These are phyloP conservation scores for Purpureocillium lavendulum DNA, from an alignment of 2,329 filamentous ascomycete genomes.

Conservation along the genomic window DNA sequence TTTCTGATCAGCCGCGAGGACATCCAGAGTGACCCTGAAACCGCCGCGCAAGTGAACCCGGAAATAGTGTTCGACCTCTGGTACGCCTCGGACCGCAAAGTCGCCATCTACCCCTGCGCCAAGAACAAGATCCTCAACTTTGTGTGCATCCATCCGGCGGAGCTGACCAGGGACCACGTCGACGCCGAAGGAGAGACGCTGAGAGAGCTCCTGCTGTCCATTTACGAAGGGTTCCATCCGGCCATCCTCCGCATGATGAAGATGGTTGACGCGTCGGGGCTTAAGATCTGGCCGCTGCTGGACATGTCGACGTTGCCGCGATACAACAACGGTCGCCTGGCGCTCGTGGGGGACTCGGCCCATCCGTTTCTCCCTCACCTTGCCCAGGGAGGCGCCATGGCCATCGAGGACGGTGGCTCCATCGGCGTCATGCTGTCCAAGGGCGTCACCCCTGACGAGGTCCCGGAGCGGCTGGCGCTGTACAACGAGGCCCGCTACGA, in stretches of 20 bases:
- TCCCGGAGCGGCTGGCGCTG: slow-evolving; percentile 47
- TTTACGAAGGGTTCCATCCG: no score
- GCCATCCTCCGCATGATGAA: background rate
- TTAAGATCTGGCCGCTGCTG: slow-evolving; percentile 51
- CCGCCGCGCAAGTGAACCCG: slow-evolving; percentile 13
- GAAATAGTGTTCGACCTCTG: slow-evolving; percentile 22
- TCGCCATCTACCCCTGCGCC: slow-evolving; percentile 39
- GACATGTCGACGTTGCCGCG: slow-evolving; percentile 52
- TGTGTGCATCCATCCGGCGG: slow-evolving; percentile 40
- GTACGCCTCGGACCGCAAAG: slow-evolving; percentile 30
- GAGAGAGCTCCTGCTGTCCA: no score
- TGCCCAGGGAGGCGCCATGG: slow-evolving; percentile 43
- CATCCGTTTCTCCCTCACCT: slow-evolving; percentile 54
- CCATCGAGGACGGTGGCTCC: slow-evolving; percentile 59
- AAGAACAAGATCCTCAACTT: slow-evolving; percentile 37
- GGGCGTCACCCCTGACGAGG: slow-evolving; percentile 32
- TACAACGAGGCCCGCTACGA: slow-evolving; percentile 51
- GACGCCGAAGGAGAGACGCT: no score
- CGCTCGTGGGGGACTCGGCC: slow-evolving; percentile 57
- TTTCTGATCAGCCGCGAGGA: no score
- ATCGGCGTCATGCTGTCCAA: slow-evolving; percentile 46
- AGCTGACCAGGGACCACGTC: slow-evolving; percentile 5
- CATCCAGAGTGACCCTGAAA: no score
- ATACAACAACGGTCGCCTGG: slow-evolving; percentile 46
- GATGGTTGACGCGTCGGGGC: slow-evolving; percentile 14